Evolutionary conservation across 345 rosid genomes (phyloP), one percentile per base, ranked within the genome.

Genomic region (Gossypioides kirkii): DNA sequence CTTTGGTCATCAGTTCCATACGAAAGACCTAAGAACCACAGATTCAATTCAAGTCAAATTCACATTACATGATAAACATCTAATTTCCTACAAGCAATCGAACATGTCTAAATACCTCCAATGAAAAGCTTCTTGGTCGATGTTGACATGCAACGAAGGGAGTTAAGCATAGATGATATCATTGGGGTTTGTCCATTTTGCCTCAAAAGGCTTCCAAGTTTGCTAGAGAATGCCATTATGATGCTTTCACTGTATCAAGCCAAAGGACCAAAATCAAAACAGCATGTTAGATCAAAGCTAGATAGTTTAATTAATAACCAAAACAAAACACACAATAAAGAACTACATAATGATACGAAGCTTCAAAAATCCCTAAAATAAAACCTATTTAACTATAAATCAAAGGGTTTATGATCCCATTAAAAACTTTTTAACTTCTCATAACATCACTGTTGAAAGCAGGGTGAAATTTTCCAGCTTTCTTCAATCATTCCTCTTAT

Each of bases 221-320:
- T 91, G 80, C 78, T 77, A 71, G 76, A 74, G 73, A 91, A 85
- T 8, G 98, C 93, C 98, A 94, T 94, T 55, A 55, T 70, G 58
- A 53, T 18, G 17, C 43, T 65, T 32, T 17, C 20, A 71, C 79
- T 73, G 79, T 20, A 7, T 66, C 16, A 25, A 41, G 17, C 36
- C 22, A 20, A 13, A 65, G 2, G n/a, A 12, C 42, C 68, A 54
- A 18, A 71, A 64, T 26, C 54, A 45, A 3, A 45, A 11, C 5
- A 22, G 7, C 32, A 65, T 0, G 56, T 65, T 70, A 71, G 53
- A 6, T 28, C 42, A 59, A 23, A 56, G 16, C 36, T 43, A 13
- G 32, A 17, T 36, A 55, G 2, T 10, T 12, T 3, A 54, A 38
- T 53, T 45, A 26, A 18, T 10, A 64, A 64, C 10, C 10, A 36